phyloP scores from a whole-genome alignment of 768 basidiomycete species.

The Tephrocybe sp. region DNA sequence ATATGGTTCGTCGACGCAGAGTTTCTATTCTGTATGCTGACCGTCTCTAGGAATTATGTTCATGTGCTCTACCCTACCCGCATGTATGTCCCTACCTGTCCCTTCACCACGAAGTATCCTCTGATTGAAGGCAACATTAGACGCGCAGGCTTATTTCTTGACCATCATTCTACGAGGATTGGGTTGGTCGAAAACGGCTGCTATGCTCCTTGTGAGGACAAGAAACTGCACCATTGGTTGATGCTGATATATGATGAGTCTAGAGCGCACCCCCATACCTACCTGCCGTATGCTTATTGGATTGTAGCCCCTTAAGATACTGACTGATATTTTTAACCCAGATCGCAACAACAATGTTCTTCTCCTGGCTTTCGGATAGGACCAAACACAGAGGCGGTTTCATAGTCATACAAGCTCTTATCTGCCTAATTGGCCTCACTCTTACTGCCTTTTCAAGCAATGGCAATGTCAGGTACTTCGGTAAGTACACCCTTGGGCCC shows the following conservation, averaged over 20 bases:
- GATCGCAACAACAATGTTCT: slow-evolving; percentile 40
- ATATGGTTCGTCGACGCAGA: slow-evolving; percentile 33
- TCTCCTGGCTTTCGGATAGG: slow-evolving; percentile 48
- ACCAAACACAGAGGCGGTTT: slow-evolving; percentile 41
- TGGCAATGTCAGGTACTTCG: slow-evolving; percentile 16
- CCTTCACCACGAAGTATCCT: neutral
- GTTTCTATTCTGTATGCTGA: neutral
- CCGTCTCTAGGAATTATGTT: slow-evolving; percentile 41
- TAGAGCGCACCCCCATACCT: slow-evolving; percentile 49
- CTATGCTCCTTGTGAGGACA: slow-evolving; percentile 42
- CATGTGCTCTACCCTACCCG: slow-evolving; percentile 43
- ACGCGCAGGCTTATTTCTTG: slow-evolving; percentile 46
- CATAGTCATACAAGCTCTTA: slow-evolving; percentile 36
- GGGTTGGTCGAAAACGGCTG: slow-evolving; percentile 36
- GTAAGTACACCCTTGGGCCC: slow-evolving; percentile 33
- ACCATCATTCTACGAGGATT: slow-evolving; percentile 46
- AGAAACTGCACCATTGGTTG: neutral
- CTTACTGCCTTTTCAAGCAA: slow-evolving; percentile 9
- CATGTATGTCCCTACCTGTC: slow-evolving; percentile 27
- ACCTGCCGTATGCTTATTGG: slow-evolving; percentile 33
- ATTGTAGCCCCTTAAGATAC: neutral
- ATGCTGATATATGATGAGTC: neutral
- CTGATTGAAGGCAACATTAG: slow-evolving; percentile 17
- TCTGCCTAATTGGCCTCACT: slow-evolving; percentile 35
- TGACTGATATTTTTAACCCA: slow-evolving; percentile 11